These are phyloP conservation scores for Puccinia triticina DNA, from an alignment of 1,284 basidiomycete species.

Conservation along the genomic window DNA sequence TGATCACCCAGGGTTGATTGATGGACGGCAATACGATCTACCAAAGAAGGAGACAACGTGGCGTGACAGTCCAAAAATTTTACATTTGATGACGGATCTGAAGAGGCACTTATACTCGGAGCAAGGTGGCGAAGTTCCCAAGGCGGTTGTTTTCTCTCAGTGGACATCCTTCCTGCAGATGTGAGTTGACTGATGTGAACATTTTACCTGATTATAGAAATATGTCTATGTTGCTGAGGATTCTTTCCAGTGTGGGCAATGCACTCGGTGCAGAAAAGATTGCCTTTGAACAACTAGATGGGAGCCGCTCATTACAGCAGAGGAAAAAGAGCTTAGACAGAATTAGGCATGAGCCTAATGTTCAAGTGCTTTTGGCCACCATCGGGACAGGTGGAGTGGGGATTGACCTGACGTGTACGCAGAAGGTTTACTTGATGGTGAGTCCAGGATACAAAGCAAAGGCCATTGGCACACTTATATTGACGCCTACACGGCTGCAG, in stretches of 20 bases:
- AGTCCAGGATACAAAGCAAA: neutral
- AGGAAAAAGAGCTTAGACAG: neutral
- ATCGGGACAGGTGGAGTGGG: conserved; percentile 6
- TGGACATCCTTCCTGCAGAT: neutral
- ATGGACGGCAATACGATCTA: neutral
- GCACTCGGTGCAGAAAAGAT: neutral
- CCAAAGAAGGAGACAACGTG: neutral
- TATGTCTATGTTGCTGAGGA: neutral
- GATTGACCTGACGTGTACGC: conserved; percentile 6
- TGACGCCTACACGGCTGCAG: neutral
- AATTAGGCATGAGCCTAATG: neutral
- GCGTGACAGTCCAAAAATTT: neutral
- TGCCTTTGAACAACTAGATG: neutral
- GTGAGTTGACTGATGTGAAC: no score
- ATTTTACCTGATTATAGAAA: no score
- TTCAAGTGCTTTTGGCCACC: neutral
- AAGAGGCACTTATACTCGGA: neutral
- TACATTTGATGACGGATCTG: neutral
- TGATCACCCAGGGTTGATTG: neutral
- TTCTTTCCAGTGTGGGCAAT: neutral
- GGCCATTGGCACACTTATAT: neutral
- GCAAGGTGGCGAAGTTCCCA: neutral
- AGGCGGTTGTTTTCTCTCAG: neutral
- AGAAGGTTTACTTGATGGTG: conserved; percentile 21
- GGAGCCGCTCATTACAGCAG: neutral